These are phyloP conservation scores for Fusarium ambrosium DNA, from an alignment of 2,329 filamentous ascomycete species.

Conservation along the genomic window DNA sequence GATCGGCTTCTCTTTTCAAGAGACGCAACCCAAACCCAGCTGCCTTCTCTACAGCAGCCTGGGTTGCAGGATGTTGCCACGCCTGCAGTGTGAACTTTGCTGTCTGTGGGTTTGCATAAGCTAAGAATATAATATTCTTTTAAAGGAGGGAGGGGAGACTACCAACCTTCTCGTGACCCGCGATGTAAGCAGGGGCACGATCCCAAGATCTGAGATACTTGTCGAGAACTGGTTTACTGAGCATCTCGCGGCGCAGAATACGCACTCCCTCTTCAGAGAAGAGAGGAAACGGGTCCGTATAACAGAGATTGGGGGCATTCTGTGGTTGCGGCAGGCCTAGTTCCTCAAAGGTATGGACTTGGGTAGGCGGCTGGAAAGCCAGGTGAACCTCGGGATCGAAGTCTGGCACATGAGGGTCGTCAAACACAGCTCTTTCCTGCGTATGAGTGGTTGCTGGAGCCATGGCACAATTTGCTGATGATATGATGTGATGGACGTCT, in stretches of 20 bases:
- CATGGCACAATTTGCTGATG: neutral
- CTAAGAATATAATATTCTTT: neutral
- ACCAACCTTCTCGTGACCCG: constrained; percentile 1
- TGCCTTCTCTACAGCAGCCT: constrained; percentile 13
- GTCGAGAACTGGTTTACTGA: constrained; percentile 16
- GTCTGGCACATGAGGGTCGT: neutral
- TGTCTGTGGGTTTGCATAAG: neutral
- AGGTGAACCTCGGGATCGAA: neutral
- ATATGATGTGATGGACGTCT: neutral
- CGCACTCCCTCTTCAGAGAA: constrained; percentile 21
- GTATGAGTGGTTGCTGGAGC: neutral
- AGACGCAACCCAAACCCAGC: constrained; percentile 9
- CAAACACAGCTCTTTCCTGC: neutral
- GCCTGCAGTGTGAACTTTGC: constrained; percentile 19
- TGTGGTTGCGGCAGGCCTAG: constrained; percentile 17
- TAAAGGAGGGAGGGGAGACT: neutral
- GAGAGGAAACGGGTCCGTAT: constrained; percentile 21
- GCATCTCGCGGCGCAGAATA: constrained; percentile 19
- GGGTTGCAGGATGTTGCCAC: constrained; percentile 14
- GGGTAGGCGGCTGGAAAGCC: neutral
- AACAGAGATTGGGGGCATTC: constrained; percentile 17
- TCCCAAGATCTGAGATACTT: constrained; percentile 18
- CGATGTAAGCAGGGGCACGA: constrained; percentile 8
- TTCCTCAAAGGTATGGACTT: constrained; percentile 11
- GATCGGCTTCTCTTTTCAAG: constrained; percentile 7